Percentiles rank a stretch among this genome's conserved stretches.
Evolutionary conservation across 2,329 filamentous ascomycete genomes (phyloP).

Genomic region (Hymenoscyphus scutula): DNA sequence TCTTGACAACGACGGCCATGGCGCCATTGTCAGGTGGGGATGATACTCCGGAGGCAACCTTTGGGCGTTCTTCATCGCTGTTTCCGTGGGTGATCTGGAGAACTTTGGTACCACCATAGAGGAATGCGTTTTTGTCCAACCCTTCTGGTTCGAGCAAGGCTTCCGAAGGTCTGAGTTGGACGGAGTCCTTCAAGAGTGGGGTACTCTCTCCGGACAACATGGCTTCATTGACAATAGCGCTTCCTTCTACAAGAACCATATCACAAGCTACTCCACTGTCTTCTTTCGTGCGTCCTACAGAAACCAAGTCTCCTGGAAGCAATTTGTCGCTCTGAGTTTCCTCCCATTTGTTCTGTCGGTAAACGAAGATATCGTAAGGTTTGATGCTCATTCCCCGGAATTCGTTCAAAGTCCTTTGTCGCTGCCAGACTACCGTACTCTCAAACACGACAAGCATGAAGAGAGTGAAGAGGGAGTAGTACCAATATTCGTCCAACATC

Average conservation of each 20-base stretch:
- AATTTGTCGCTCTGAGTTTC: slow-evolving; percentile 89
- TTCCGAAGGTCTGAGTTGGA: slow-evolving; percentile 83
- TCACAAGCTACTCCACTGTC: slow-evolving; percentile 96
- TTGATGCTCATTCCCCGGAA: slow-evolving; percentile 99
- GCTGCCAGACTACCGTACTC: slow-evolving; percentile 98
- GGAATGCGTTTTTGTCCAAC: slow-evolving; percentile 92
- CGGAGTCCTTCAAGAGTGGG: slow-evolving; percentile 90
- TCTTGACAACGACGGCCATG: slow-evolving; percentile 92
- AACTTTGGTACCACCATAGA: slow-evolving; percentile 97
- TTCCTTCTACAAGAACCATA: slow-evolving; percentile 91
- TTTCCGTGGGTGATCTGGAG: slow-evolving; percentile 90
- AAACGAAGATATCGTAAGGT: slow-evolving; percentile 92
- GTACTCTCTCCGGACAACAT: slow-evolving; percentile 99
- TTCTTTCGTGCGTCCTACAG: slow-evolving; percentile 90
- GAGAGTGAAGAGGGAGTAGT: slow-evolving; percentile 97
- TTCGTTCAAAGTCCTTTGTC: slow-evolving; percentile 90
- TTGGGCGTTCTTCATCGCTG: slow-evolving; percentile 68
- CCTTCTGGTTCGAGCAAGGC: slow-evolving; percentile 81
- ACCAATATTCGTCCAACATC: slow-evolving; percentile 99
- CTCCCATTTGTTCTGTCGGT: slow-evolving; percentile 81
- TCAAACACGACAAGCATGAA: slow-evolving; percentile 98
- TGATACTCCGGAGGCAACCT: slow-evolving; percentile 72
- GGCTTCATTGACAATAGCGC: slow-evolving; percentile 96
- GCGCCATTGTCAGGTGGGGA: slow-evolving; percentile 90
- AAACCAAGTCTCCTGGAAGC: slow-evolving; percentile 89